Percentiles rank a stretch among this genome's conserved stretches.
phyloP scores from a whole-genome alignment of 2,329 filamentous ascomycete genomes.

The Septoria linicola region DNA sequence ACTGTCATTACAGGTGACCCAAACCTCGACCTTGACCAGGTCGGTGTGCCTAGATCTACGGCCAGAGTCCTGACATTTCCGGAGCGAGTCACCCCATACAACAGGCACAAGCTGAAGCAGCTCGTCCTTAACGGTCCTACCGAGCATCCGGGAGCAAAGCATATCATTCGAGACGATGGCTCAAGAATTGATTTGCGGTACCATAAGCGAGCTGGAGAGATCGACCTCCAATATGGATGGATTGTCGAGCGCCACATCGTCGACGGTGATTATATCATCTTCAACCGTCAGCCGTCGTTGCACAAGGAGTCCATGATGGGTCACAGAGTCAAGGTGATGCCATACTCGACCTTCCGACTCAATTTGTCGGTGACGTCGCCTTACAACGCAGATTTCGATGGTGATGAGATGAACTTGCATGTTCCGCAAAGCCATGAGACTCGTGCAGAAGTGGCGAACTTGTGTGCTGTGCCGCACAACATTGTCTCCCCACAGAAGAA shows the following conservation, averaged over 20 bases:
- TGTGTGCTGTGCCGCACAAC: conserved; percentile 97
- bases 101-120: conserved; percentile 86
- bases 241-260: conserved; percentile 97
- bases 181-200: conserved; percentile 93
- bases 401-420: conserved; percentile 99
- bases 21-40: conserved; percentile 93
- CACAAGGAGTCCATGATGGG: conserved; percentile 99
- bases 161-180: conserved; percentile 90
- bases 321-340: conserved; percentile 95
- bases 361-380: conserved; percentile 97
- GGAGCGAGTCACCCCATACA: conserved; percentile 96
- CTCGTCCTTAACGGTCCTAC: conserved; percentile 92
- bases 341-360: conserved; percentile 95
- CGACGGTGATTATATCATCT: conserved; percentile 96
- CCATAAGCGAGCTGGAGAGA: conserved; percentile 81
- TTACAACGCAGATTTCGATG: conserved; percentile 99
- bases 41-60: conserved; percentile 92
- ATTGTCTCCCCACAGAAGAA: conserved; percentile 98
- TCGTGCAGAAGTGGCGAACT: conserved; percentile 85
- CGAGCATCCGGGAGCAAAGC: conserved; percentile 92
- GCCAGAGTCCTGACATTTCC: conserved; percentile 92
- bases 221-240: conserved; percentile 92
- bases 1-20: conserved; percentile 99
- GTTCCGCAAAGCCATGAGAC: conserved; percentile 97
- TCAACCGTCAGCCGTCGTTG: conserved; percentile 98